Conservation (phyloP, 2,329 filamentous ascomycete genomes). For the Hypoxylon sp. region DNA sequence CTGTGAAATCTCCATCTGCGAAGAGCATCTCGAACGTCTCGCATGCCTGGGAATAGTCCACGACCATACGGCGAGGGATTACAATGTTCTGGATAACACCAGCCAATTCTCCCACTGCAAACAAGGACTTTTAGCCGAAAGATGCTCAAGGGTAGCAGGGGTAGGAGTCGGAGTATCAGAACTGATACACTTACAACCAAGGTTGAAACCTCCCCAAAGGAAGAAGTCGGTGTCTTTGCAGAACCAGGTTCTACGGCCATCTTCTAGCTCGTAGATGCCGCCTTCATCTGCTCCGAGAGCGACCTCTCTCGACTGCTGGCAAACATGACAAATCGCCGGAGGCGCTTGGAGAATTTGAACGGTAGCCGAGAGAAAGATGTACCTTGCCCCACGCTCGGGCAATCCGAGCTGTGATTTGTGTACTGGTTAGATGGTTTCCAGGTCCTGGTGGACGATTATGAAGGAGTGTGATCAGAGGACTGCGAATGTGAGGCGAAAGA, state of each 20-base stretch:
- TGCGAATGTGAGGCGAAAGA: not conserved
- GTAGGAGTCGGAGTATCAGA: not conserved
- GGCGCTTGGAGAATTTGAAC: not conserved
- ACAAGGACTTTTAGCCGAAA: constrained; percentile 5
- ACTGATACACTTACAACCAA: constrained; percentile 17
- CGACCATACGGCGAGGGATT: not conserved
- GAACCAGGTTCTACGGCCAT: constrained; percentile 22
- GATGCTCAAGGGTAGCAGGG: not conserved
- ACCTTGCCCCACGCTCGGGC: not conserved
- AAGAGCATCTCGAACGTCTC: constrained; percentile 17
- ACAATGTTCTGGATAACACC: constrained; percentile 15
- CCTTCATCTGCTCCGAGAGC: not conserved
- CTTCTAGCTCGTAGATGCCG: not conserved
- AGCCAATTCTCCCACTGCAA: constrained; percentile 25
- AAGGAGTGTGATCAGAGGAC: not conserved
- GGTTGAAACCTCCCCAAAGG: constrained; percentile 7
- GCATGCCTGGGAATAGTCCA: not conserved
- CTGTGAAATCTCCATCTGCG: not conserved
- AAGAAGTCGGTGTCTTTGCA: constrained; percentile 10
- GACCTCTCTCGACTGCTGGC: not conserved
- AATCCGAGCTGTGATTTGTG: not conserved
- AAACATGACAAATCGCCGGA: constrained; percentile 12
- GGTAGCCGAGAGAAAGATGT: not conserved
- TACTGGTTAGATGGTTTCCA: not conserved
- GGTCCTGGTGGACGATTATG: not conserved